Percentiles rank a stretch among this genome's conserved stretches.
These are phyloP conservation scores for Ogataea methanolica DNA, from an alignment of 805 yeast genomes.

Conservation along the genomic window DNA sequence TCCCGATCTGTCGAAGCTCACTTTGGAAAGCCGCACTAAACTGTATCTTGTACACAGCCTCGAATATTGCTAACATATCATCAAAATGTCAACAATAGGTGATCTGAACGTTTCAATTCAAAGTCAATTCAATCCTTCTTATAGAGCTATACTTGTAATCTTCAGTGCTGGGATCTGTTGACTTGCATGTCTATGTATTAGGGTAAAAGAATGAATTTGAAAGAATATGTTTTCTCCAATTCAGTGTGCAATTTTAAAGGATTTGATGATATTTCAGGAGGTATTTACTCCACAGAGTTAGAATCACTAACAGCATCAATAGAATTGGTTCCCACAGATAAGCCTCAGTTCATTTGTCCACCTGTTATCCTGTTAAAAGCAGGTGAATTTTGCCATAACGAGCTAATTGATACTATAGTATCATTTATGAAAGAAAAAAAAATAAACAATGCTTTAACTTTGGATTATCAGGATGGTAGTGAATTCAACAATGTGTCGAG, in stretches of 20 bases:
- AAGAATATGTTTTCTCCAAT: constrained; percentile 6
- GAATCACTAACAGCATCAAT: constrained; percentile 2
- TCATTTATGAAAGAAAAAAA: constrained; percentile 26
- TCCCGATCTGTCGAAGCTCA: not conserved
- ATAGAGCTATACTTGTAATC: too few relatives aligned
- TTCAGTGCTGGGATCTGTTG: too few relatives aligned
- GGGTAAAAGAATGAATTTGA: constrained; percentile 5
- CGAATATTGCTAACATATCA: too few relatives aligned
- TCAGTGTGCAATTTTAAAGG: not conserved
- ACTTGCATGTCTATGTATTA: too few relatives aligned
- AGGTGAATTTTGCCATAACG: constrained; percentile 20
- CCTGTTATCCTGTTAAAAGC: not conserved
- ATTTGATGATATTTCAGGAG: constrained; percentile 1
- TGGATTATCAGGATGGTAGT: constrained; percentile 39
- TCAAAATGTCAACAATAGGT: not conserved
- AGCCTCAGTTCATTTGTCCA: not conserved
- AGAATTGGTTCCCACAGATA: not conserved
- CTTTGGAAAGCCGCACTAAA: too few relatives aligned
- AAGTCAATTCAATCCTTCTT: too few relatives aligned
- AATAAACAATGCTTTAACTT: constrained; percentile 33
- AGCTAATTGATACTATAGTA: constrained; percentile 40
- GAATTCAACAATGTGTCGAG: constrained; percentile 22
- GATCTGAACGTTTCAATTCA: not conserved
- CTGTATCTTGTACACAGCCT: too few relatives aligned
- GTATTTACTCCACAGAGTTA: not conserved